Base-by-base conservation (phyloP, 2,329 filamentous ascomycete genomes). In the Conoideocrella luteorostrata region DNA sequence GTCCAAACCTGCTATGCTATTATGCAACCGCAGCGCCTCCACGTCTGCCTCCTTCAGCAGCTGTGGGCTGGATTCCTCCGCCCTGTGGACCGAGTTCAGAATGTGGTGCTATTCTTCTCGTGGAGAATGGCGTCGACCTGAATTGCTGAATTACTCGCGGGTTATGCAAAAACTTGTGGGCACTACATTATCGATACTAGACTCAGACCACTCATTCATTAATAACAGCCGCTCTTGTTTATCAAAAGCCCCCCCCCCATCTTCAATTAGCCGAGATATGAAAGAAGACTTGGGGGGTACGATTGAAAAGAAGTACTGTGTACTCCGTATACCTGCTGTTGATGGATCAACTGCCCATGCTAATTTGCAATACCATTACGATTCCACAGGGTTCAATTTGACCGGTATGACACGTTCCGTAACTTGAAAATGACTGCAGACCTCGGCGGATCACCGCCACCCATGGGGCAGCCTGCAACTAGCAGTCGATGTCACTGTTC, bases 371-470 rank as follows among this genome's bases (percentile, higher is more conserved):
- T 15, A n/a, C 34, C 23, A 22, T 17, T n/a, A n/a, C n/a, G n/a
- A 15, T 15, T 15, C 21, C 11, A 15, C 30, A 34, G 21, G 39
- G 29, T 23, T 13, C 41, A 23, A 23, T 22, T 26, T 4, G 33
- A 38, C 21, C 34, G 37, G 41, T 26, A 43, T 42, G 32, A 36
- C 32, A 43, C 33, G 30, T n/a, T 26, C 29, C 6, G 33, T 37
- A 18, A 26, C 29, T 29, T 41, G 28, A 18, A 41, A 41, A 30
- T n/a, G 26, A 26, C 28, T 7, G 32, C 13, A 35, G 39, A 41
- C 30, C 33, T 28, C 12, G 10, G 32, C 17, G 23, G 32, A n/a
- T 11, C 26, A 15, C n/a, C 34, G 20, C 18, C 23, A 17, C 21
- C 37, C 22, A 40, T 23, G 30, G 30, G 18, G 26, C 26, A 20